Conservation (phyloP, 441 rosid species). For the Jatropha podagrica region DNA sequence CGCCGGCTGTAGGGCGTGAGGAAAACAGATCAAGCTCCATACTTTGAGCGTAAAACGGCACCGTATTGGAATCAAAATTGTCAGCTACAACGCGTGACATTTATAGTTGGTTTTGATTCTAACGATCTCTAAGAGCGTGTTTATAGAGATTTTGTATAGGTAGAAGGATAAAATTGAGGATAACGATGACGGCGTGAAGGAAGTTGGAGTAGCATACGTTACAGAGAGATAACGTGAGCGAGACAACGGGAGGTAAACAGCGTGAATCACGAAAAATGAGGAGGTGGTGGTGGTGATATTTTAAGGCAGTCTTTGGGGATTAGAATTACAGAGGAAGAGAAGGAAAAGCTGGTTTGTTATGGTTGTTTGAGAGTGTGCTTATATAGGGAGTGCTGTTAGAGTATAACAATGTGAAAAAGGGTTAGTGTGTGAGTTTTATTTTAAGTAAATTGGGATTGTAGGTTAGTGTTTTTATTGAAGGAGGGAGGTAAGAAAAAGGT, state of each 20-base stretch:
- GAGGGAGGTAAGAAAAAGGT: conserved; percentile 50
- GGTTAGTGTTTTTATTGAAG: background rate
- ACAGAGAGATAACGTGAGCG: background rate
- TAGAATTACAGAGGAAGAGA: background rate
- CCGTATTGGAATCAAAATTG: conserved; percentile 20
- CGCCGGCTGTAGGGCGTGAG: conserved; percentile 1
- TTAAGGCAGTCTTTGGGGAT: too few relatives aligned
- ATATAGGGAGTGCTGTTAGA: background rate
- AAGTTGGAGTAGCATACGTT: conserved; percentile 14
- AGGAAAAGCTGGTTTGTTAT: background rate
- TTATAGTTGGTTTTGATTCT: too few relatives aligned
- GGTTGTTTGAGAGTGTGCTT: background rate
- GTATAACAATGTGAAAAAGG: background rate
- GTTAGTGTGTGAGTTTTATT: background rate
- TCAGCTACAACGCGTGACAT: conserved; percentile 70
- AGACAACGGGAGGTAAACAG: conserved; percentile 14
- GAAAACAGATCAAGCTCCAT: conserved; percentile 39
- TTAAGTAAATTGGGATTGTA: background rate
- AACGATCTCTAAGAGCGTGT: background rate
- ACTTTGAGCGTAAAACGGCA: conserved; percentile 31
- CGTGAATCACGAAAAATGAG: background rate
- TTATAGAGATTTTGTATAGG: background rate
- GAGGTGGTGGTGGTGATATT: background rate
- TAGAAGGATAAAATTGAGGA: background rate
- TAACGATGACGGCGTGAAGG: conserved; percentile 21